Evolutionary conservation across 2,329 filamentous ascomycete genomes (phyloP).

Genomic region (Botrytis hyacinthi): DNA sequence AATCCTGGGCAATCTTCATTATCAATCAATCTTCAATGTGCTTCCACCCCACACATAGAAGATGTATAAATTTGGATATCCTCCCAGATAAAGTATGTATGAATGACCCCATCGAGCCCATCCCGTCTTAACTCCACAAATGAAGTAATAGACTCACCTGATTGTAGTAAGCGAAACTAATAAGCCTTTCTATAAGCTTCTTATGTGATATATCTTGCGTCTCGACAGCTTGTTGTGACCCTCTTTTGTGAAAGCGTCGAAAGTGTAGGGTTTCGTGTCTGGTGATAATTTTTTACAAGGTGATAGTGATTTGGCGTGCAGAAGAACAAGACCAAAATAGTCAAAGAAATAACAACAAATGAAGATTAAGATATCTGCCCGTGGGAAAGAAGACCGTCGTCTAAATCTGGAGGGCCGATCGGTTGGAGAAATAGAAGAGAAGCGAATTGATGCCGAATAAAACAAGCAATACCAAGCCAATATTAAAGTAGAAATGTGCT

Average conservation of each 20-base stretch:
- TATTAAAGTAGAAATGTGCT: neutral
- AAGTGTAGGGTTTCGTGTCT: neutral
- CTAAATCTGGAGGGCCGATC: neutral
- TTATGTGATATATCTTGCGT: conserved; percentile 7
- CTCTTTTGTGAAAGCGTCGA: neutral
- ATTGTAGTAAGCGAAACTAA: neutral
- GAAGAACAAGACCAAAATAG: neutral
- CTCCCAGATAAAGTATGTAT: neutral
- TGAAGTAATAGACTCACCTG: neutral
- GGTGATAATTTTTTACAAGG: neutral
- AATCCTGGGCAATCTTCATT: neutral
- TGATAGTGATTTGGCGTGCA: conserved; percentile 11
- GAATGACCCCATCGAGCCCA: neutral
- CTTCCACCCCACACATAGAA: neutral
- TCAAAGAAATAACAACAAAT: neutral
- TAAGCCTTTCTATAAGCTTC: neutral
- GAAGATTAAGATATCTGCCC: neutral
- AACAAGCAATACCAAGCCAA: conserved; percentile 3
- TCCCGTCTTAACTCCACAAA: conserved; percentile 7
- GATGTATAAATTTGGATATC: neutral
- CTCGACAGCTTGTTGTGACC: neutral
- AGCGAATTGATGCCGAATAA: neutral
- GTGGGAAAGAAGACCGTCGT: conserved; percentile 2
- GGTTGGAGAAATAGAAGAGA: neutral
- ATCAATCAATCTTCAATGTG: neutral